phyloP scores from a whole-genome alignment of 2,329 filamentous ascomycete species.

The Thelonectria discophora region DNA sequence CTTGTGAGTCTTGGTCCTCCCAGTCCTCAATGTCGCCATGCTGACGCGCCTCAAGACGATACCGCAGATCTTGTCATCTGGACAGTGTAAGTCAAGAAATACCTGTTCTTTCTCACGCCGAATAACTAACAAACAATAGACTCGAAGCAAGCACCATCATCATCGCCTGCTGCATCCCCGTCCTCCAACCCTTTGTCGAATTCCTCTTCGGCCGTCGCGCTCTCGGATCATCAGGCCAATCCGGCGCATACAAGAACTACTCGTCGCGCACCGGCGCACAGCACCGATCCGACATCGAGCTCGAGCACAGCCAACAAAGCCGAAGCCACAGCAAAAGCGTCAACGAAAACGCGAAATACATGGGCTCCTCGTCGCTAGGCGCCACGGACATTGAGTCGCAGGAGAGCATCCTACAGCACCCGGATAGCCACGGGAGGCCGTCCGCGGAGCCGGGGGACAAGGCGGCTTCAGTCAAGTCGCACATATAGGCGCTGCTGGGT shows the following conservation, averaged over 20 bases:
- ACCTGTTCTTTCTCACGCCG: not conserved
- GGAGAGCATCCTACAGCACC: constrained; percentile 4
- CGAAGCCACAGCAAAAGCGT: not conserved
- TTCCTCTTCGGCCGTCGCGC: constrained; percentile 34
- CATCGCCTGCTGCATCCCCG: constrained; percentile 48
- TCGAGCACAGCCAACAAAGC: constrained; percentile 2
- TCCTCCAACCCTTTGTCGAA: constrained; percentile 46
- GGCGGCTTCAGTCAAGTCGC: not conserved
- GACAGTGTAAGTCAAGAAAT: constrained; percentile 49
- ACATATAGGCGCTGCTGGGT: not conserved
- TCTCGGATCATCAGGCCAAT: constrained; percentile 26
- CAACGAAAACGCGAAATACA: not conserved
- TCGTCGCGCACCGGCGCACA: constrained; percentile 18
- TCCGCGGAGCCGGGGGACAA: not conserved
- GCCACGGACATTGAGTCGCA: not conserved
- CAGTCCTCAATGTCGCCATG: too few species aligned
- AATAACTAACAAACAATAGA: constrained; percentile 21
- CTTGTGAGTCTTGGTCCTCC: constrained; percentile 21
- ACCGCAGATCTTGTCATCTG: constrained; percentile 56
- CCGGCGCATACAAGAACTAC: constrained; percentile 25
- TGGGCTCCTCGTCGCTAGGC: not conserved
- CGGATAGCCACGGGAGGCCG: not conserved
- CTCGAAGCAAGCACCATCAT: constrained; percentile 48
- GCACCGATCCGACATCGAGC: constrained; percentile 24
- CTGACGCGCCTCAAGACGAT: constrained; percentile 31